Percentiles rank a stretch among this genome's conserved stretches.
Evolutionary conservation across 2,329 filamentous ascomycete genomes (phyloP).

Genomic region (Pestalotiopsis fici): DNA sequence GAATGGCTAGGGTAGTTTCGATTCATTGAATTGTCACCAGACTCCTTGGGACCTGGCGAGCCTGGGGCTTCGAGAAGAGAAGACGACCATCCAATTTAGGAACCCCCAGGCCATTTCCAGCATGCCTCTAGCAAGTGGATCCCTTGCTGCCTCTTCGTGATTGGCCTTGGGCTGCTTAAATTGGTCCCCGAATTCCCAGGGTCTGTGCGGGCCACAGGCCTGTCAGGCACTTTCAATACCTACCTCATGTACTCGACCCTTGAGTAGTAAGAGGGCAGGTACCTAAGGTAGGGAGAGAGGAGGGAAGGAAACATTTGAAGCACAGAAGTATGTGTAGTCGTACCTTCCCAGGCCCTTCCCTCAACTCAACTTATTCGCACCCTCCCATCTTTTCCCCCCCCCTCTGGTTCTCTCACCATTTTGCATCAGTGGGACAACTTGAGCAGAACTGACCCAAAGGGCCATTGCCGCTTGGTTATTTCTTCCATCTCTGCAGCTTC

Average conservation of each 20-base stretch:
- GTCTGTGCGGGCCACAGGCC: not conserved
- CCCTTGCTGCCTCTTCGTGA: not conserved
- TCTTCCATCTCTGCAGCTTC: not conserved
- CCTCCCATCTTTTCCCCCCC: too few relatives aligned
- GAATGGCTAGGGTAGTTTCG: not conserved
- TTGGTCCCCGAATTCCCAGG: slow-evolving; percentile 2
- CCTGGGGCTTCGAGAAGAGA: not conserved
- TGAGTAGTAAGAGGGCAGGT: too few relatives aligned
- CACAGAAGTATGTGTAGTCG: too few relatives aligned
- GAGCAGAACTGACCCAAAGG: not conserved
- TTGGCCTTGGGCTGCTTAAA: not conserved
- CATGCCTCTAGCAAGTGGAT: not conserved
- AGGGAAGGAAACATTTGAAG: not conserved
- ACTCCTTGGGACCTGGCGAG: not conserved
- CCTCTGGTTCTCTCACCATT: not conserved
- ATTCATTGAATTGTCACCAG: not conserved
- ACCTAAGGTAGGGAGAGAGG: too few relatives aligned
- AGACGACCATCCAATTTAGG: slow-evolving; percentile 1
- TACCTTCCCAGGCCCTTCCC: too few relatives aligned
- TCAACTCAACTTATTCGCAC: too few relatives aligned
- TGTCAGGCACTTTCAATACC: not conserved
- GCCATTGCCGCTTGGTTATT: not conserved
- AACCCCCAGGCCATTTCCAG: not conserved
- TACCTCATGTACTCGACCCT: not conserved
- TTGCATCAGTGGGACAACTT: not conserved